phyloP scores from a whole-genome alignment of 139 green algal species.

The Tetraselmis chui region DNA sequence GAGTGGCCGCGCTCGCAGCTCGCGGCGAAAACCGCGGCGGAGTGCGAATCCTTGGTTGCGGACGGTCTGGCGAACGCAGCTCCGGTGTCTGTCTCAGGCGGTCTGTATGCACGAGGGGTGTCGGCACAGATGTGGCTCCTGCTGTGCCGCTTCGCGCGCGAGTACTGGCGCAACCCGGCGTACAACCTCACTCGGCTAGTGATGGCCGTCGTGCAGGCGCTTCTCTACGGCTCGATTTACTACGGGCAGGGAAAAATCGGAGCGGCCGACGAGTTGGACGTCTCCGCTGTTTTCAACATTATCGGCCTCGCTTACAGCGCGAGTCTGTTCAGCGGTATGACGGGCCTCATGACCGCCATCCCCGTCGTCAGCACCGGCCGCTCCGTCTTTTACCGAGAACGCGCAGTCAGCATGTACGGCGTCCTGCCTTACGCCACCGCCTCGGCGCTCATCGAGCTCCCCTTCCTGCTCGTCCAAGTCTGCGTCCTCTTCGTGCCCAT shows the following conservation, averaged over 20 bases:
- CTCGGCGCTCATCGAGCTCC: conserved; percentile 28
- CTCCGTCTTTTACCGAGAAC: conserved; percentile 17
- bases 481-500: conserved; percentile 13
- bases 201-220: conserved; percentile 12
- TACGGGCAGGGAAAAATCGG: no score
- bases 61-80: no score
- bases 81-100: no score
- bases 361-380: conserved; percentile 1
- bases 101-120: background rate
- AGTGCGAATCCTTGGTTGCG: no score
- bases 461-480: conserved; percentile 24
- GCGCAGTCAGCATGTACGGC: conserved; percentile 29
- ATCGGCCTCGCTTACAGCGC: no score
- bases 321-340: no score
- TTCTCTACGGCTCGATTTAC: no score
- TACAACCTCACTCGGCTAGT: conserved; percentile 20
- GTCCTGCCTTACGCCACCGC: conserved; percentile 36
- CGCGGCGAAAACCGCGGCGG: no score
- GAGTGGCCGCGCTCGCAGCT: no score
- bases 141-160: conserved; percentile 28
- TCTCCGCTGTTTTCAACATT: no score
- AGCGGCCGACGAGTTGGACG: no score
- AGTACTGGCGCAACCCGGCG: conserved; percentile 33
- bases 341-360: no score
- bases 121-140: conserved; percentile 14